Conservation (phyloP, 139 green algal species). For the Tetradesmus lagerheimii region DNA sequence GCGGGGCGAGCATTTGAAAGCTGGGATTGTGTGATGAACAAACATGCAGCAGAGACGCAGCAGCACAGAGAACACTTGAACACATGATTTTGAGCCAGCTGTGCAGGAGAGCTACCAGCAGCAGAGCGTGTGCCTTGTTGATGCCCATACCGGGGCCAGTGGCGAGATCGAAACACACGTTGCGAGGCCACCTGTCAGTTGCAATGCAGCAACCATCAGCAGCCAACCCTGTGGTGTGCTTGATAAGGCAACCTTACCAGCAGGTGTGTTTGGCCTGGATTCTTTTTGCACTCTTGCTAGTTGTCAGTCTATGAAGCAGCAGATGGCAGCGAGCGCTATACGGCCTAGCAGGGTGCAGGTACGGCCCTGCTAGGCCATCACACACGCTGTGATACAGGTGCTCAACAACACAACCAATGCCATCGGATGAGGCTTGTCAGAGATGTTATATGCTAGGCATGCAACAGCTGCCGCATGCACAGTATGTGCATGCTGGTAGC, state of each 20-base stretch:
- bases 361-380: conserved; percentile 35
- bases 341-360: conserved; percentile 36
- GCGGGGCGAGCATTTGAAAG: neutral
- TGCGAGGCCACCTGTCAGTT: too few species aligned
- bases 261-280: neutral
- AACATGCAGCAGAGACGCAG: too few species aligned
- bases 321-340: neutral
- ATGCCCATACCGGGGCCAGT: too few species aligned
- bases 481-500: neutral
- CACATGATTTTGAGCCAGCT: neutral
- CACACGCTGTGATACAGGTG: neutral
- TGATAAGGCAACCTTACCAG: neutral
- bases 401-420: neutral
- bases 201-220: neutral
- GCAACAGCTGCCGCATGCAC: neutral
- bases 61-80: too few species aligned
- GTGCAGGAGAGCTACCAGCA: neutral
- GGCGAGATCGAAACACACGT: too few species aligned
- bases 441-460: neutral
- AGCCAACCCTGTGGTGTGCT: neutral
- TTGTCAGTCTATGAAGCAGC: neutral
- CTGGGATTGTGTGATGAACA: too few species aligned
- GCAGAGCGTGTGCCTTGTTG: neutral
- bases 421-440: neutral
- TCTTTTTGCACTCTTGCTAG: neutral